Evolutionary conservation across 371 early-diverging fungal genomes (phyloP).

Genomic region (Mucor velutinosus): DNA sequence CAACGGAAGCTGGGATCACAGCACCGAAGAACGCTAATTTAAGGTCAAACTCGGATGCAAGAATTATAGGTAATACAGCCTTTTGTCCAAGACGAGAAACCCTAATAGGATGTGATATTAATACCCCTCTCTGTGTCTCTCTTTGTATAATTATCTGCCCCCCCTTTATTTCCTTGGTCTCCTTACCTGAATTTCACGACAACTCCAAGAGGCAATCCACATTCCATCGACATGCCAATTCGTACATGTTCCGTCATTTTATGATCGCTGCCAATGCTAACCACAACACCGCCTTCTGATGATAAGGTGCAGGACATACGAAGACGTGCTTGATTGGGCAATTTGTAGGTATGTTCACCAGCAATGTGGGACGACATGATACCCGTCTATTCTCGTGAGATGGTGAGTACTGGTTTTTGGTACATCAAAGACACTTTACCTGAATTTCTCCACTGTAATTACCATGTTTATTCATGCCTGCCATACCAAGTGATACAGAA

Average conservation of each 20-base stretch:
- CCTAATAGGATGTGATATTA: conserved; percentile 33
- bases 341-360: conserved; percentile 45
- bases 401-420: background rate
- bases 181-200: conserved; percentile 69
- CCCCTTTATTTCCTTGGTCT: background rate
- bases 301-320: conserved; percentile 48
- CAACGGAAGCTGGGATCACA: conserved; percentile 66
- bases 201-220: conserved; percentile 75
- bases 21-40: conserved; percentile 68
- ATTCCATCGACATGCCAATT: conserved; percentile 77
- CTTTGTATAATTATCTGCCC: background rate
- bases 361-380: conserved; percentile 53
- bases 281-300: conserved; percentile 53
- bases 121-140: background rate
- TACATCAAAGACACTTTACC: conserved; percentile 25
- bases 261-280: conserved; percentile 63
- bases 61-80: conserved; percentile 77
- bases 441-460: conserved; percentile 63
- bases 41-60: conserved; percentile 75
- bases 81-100: conserved; percentile 84
- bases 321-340: conserved; percentile 36
- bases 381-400: conserved; percentile 38
- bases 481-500: conserved; percentile 65
- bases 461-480: conserved; percentile 49
- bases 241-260: conserved; percentile 68